Percentiles rank a stretch among this genome's conserved stretches.
Evolutionary conservation across 805 yeast species (phyloP).

Genomic region (Soucietia sequanensis): DNA sequence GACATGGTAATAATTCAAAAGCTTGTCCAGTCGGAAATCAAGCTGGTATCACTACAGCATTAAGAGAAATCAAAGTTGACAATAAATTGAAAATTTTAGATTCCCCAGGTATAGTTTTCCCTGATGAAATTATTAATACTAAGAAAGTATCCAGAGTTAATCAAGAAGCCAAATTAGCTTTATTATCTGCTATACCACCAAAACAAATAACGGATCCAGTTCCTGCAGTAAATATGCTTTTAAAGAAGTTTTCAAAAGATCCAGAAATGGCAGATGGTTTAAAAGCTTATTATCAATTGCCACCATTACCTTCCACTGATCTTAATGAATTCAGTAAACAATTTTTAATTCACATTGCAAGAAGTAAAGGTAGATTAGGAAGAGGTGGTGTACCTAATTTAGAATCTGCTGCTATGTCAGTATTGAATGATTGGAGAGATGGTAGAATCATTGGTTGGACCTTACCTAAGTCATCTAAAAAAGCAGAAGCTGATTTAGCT

Average conservation of each 20-base stretch:
- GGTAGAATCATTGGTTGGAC: slow-evolving; percentile 94
- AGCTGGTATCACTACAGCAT: slow-evolving; percentile 93
- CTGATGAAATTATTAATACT: slow-evolving; percentile 46
- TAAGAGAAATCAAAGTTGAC: slow-evolving; percentile 91
- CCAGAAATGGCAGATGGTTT: slow-evolving; percentile 76
- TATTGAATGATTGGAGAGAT: slow-evolving; percentile 95
- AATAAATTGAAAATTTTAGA: slow-evolving; percentile 85
- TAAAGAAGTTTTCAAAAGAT: slow-evolving; percentile 73
- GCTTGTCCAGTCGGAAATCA: slow-evolving; percentile 97
- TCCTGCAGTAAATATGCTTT: slow-evolving; percentile 72
- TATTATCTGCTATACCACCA: slow-evolving; percentile 87
- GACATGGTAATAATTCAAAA: slow-evolving; percentile 68
- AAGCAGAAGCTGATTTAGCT: slow-evolving; percentile 15
- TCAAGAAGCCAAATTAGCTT: slow-evolving; percentile 84
- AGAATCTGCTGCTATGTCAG: slow-evolving; percentile 76
- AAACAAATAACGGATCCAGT: slow-evolving; percentile 82
- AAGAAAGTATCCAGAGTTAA: slow-evolving; percentile 53
- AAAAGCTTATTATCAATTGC: slow-evolving; percentile 70
- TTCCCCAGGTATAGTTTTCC: slow-evolving; percentile 98
- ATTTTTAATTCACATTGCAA: slow-evolving; percentile 87
- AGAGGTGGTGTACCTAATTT: slow-evolving; percentile 92
- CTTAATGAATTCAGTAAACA: slow-evolving; percentile 79
- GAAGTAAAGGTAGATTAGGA: slow-evolving; percentile 88
- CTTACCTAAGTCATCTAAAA: slow-evolving; percentile 57
- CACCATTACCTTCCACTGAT: slow-evolving; percentile 71